A percentile compares a stretch with the other conserved stretches of the same genome.
These are phyloP conservation scores for Cicer yamashitae DNA, from an alignment of 306 rosid species.

Conservation along the genomic window DNA sequence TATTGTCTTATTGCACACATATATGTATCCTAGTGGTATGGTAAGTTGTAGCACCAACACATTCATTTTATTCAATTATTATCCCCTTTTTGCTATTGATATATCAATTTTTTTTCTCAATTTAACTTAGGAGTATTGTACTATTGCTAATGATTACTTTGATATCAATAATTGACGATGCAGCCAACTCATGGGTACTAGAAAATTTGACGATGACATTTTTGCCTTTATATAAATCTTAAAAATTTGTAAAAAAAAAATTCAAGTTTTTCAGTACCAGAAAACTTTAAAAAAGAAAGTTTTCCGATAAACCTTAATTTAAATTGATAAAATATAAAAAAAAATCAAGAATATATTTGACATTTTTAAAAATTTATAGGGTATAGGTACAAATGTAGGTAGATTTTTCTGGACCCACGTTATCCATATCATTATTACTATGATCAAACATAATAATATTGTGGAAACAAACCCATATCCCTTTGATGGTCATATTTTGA, in stretches of 20 bases:
- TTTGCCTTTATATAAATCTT: too few relatives aligned
- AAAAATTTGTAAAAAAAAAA: too few relatives aligned
- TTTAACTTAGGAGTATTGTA: background rate
- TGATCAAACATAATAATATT: constrained; percentile 3
- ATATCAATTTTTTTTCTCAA: background rate
- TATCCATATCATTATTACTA: background rate
- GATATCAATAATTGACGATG: background rate
- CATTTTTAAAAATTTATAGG: too few relatives aligned
- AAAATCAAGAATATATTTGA: too few relatives aligned
- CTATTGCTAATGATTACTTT: background rate
- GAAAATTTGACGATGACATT: too few relatives aligned
- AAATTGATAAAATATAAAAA: too few relatives aligned
- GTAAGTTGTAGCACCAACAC: constrained; percentile 4
- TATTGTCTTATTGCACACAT: background rate
- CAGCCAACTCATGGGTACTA: constrained; percentile 2
- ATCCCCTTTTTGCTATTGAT: background rate
- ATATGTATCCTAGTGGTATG: background rate
- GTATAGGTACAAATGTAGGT: too few relatives aligned
- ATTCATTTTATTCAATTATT: background rate
- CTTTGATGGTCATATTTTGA: constrained; percentile 43
- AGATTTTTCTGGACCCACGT: too few relatives aligned
- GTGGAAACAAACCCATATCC: constrained; percentile 44
- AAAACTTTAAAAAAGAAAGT: too few relatives aligned
- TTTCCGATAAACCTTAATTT: too few relatives aligned
- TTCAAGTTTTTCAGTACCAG: too few relatives aligned